Evolutionary conservation across 495 filamentous ascomycete genomes (phyloP).

Genomic region (Xylaria venustula): DNA sequence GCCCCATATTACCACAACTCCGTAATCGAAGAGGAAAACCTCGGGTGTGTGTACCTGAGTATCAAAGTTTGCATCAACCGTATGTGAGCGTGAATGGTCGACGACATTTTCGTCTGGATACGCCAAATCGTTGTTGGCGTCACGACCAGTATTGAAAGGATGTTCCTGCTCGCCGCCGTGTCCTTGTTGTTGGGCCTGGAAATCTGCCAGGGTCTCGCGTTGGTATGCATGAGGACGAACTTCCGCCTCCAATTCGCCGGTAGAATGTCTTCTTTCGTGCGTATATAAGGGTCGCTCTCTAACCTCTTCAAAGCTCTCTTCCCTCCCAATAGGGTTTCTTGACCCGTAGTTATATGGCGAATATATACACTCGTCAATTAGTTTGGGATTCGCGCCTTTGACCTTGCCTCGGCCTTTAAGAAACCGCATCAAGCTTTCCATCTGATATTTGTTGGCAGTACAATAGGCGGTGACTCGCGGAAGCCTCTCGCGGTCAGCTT

Average conservation of each 20-base stretch:
- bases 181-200: constrained; percentile 16
- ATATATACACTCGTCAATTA: constrained; percentile 96
- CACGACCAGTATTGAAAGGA: constrained; percentile 20
- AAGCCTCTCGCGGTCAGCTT: constrained; percentile 82
- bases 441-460: constrained; percentile 83
- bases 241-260: constrained; percentile 20
- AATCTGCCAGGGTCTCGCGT: constrained; percentile 21
- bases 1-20: constrained; percentile 99
- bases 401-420: constrained; percentile 76
- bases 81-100: constrained; percentile 23
- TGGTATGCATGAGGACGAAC: constrained; percentile 28
- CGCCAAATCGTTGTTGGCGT: constrained; percentile 28
- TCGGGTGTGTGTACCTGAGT: constrained; percentile 85
- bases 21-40: constrained; percentile 94
- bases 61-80: constrained; percentile 55
- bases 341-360: constrained; percentile 78
- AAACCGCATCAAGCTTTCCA: constrained; percentile 84
- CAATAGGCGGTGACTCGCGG: constrained; percentile 95
- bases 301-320: constrained; percentile 29
- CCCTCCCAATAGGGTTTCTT: constrained; percentile 32
- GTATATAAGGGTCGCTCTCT: constrained; percentile 39
- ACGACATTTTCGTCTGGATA: constrained; percentile 31
- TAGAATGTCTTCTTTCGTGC: constrained; percentile 65
- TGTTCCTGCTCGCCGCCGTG: constrained; percentile 15
- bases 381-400: constrained; percentile 78